Conservation (phyloP, 2,329 filamentous ascomycete species). For the Apiospora saccharicola region DNA sequence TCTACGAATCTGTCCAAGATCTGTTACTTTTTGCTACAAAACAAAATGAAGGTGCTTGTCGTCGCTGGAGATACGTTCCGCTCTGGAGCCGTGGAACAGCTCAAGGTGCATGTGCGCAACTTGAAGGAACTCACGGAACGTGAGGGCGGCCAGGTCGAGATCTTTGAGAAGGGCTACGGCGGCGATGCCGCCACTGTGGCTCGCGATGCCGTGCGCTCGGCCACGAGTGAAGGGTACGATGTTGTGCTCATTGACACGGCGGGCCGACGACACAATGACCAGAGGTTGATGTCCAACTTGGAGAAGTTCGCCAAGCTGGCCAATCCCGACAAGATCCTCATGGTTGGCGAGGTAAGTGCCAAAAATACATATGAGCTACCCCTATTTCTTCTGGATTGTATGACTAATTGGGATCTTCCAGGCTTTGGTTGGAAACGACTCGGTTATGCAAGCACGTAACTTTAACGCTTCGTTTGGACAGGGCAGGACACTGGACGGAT, state of each 20-base stretch:
- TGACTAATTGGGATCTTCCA: conserved; percentile 36
- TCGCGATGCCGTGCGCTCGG: conserved; percentile 88
- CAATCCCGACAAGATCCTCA: conserved; percentile 96
- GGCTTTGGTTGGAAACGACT: conserved; percentile 94
- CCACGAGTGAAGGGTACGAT: conserved; percentile 78
- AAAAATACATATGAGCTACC: neutral
- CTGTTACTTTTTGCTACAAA: conserved; percentile 96
- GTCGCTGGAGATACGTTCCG: conserved; percentile 97
- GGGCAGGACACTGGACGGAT: conserved; percentile 84
- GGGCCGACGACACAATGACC: conserved; percentile 92
- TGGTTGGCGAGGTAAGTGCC: conserved; percentile 74
- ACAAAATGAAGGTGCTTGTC: conserved; percentile 94
- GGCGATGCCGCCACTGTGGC: conserved; percentile 97
- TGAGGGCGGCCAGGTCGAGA: conserved; percentile 84
- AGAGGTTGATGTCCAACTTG: conserved; percentile 92
- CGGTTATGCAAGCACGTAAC: conserved; percentile 92
- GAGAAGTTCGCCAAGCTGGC: conserved; percentile 98
- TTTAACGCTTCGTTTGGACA: conserved; percentile 93
- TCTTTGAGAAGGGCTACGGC: conserved; percentile 97
- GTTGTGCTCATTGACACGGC: conserved; percentile 98
- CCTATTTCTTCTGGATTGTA: neutral
- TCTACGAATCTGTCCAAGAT: conserved; percentile 98
- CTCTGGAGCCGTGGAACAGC: conserved; percentile 94
- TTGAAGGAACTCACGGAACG: conserved; percentile 86
- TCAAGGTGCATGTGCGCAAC: conserved; percentile 94